Base-by-base conservation (phyloP, 768 basidiomycete species). In the Strobilomyces dryophilus region DNA sequence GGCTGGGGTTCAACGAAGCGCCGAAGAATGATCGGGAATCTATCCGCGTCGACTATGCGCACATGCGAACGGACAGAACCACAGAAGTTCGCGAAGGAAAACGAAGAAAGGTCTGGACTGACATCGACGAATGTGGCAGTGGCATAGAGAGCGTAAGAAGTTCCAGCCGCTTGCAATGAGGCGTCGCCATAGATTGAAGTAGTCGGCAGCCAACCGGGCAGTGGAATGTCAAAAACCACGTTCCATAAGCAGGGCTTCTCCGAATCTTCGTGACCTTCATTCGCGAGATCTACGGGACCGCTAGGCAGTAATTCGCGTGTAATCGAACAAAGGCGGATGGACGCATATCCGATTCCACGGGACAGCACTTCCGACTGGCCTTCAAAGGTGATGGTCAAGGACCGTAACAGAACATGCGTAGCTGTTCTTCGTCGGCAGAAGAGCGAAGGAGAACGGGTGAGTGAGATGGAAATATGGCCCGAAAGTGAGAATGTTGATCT, bases 151-250 rank as follows among this genome's bases (percentile, higher is more conserved):
- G 76, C 73, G 63, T 92, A 92, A 49, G 76, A 78, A 7, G 81
- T 80, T 20, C 87, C 87, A 32, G 78, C 63, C 12, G 75, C 74
- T 18, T 77, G 75, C n/a, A 62, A 43, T 10, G 57, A 61, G 7
- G 61, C 59, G 15, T 76, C 66, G 24, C 83, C 81, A 53, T 82
- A 77, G 4, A 48, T 61, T 24, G 81, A 73, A 15, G 81, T 77
- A 2, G 77, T 75, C 8, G 93, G 93, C 3, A 97, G 76, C 94
- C 94, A 95, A 17, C 92, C 94, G 5, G 93, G 92, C n/a, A 95
- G 72, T 15, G 81, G 78, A 4, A 97, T 71, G 66, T 92, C 85
- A 67, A 95, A 95, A 17, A 84, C 74, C 51, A 92, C 74, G 58
- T 87, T 83, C 85, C 92, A 92, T 32, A 68, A 68, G 60, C 79